Percentiles rank a stretch among this genome's conserved stretches.
Conservation (phyloP, 345 rosid genomes). For the Aurinia saxatilis region DNA sequence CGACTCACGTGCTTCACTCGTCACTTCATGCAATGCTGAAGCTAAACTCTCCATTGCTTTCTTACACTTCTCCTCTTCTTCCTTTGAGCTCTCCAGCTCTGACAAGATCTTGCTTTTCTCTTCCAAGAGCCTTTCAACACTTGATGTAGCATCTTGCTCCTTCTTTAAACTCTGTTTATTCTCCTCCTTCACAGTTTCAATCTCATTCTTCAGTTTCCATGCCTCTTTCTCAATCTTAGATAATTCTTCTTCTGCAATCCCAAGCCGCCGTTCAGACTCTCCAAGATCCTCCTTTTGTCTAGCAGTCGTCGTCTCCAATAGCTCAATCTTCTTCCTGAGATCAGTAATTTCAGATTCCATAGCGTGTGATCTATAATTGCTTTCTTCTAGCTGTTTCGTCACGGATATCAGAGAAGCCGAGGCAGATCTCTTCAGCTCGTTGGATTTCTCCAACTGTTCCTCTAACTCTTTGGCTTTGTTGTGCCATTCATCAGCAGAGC, state of each 20-base stretch:
- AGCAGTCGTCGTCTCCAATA: slow-evolving; percentile 55
- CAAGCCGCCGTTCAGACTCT: slow-evolving; percentile 39
- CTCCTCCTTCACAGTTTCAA: slow-evolving; percentile 63
- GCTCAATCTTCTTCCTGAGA: slow-evolving; percentile 59
- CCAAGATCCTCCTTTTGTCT: slow-evolving; percentile 54
- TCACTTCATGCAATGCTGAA: slow-evolving; percentile 83
- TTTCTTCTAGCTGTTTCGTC: slow-evolving; percentile 67
- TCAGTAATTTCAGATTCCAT: slow-evolving; percentile 50
- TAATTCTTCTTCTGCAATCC: slow-evolving; percentile 42
- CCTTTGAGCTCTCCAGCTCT: slow-evolving; percentile 57
- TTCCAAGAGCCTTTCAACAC: slow-evolving; percentile 51
- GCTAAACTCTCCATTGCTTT: slow-evolving; percentile 95
- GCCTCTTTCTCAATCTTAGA: slow-evolving; percentile 36
- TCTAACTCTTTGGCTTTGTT: slow-evolving; percentile 48
- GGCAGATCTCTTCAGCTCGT: slow-evolving; percentile 64
- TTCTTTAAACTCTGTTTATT: slow-evolving; percentile 53
- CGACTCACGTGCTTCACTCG: slow-evolving; percentile 78
- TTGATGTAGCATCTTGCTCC: slow-evolving; percentile 72
- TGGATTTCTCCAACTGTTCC: slow-evolving; percentile 50
- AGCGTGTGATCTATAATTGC: slow-evolving; percentile 52
- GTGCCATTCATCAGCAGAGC: slow-evolving; percentile 60
- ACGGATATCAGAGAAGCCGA: slow-evolving; percentile 65
- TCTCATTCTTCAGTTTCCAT: slow-evolving; percentile 47
- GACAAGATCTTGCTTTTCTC: slow-evolving; percentile 65
- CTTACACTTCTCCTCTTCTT: slow-evolving; percentile 91